Evolutionary conservation across 116 monocot species (phyloP), one percentile per base, ranked within the genome.

Genomic region (Trichopus zeylanicus): DNA sequence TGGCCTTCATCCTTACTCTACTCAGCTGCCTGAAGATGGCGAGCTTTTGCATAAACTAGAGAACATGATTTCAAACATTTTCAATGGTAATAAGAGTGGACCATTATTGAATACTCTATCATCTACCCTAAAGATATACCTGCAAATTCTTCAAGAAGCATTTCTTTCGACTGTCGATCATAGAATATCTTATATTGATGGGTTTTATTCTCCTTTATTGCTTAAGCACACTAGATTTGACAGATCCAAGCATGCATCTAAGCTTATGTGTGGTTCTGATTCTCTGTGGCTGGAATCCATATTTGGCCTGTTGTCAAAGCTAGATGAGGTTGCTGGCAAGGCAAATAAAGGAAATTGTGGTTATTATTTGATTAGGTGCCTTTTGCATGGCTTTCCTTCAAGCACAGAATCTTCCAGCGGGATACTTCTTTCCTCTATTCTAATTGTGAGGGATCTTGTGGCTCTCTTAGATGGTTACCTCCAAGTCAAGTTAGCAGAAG

Each of bases 311-410:
- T 59, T 82, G 51, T 55, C 62, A 28, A 91, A 80, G 59, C 72
- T 88, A 53, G 85, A 98, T 61, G 74, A 72, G 30, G 49, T 78
- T 46, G 7, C 58, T 16, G 53, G 48, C 7, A 69, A 69, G 52
- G 61, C 73, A 20, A 75, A 64, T 33, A 33, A 31, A 21, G 61
- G 76, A 57, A 48, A 35, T 23, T 15, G 56, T 10, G 33, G 60
- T 55, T 60, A 31, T 30, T 79, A 42, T 42, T n/a, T 42, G 49
- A 60, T 48, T 27, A 73, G 73, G 62, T 66, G 78, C 55, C 53
- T 80, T 34, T 65, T 87, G 26, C 97, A 98, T 80, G 97, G 91
- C 29, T 80, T 98, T 71, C 97, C 97, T 62, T 73, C 68, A 39
- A 46, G 75, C 75, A 53, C 68, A 26, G 72, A 73, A 34, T 57